Conservation (phyloP, 139 green algal genomes). For the Chlamydomonas incerta region DNA sequence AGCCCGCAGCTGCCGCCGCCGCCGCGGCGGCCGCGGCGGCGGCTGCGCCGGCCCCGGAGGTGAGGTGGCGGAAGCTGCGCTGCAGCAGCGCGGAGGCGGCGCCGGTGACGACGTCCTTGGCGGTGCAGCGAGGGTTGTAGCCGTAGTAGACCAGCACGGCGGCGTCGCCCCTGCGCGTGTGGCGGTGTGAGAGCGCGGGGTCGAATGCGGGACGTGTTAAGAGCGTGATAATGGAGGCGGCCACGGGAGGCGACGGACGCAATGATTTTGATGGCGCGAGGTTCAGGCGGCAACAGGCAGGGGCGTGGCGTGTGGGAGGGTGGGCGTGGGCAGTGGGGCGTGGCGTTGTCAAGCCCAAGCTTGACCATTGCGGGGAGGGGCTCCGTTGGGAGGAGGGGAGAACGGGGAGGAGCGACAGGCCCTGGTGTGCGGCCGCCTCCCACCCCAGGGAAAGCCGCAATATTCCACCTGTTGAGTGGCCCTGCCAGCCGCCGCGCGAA, state of each 20-base stretch:
- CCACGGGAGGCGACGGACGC: no score
- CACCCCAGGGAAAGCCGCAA: not conserved
- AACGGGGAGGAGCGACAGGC: no score
- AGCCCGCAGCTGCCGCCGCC: not conserved
- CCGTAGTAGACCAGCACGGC: constrained; percentile 72
- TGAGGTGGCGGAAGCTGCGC: constrained; percentile 2
- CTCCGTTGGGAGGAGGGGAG: no score
- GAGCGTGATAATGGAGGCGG: no score
- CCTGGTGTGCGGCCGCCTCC: not conserved
- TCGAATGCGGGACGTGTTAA: no score
- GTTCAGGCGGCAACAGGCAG: no score
- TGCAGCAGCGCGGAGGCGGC: constrained; percentile 44
- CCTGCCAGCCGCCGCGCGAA: constrained; percentile 63
- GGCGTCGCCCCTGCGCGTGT: constrained; percentile 55
- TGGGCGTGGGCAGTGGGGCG: no score
- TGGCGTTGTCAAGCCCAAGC: no score
- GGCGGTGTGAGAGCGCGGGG: not conserved
- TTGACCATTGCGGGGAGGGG: no score
- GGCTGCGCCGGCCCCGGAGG: not conserved
- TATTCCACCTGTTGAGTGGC: constrained; percentile 1
- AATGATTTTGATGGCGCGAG: no score
- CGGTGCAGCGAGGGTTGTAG: constrained; percentile 56
- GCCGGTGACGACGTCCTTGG: constrained; percentile 58
- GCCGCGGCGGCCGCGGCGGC: not conserved
- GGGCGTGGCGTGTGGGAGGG: no score